Base-by-base conservation (phyloP, 1,139 yeast species). In the Yamadazyma dushanensis region DNA sequence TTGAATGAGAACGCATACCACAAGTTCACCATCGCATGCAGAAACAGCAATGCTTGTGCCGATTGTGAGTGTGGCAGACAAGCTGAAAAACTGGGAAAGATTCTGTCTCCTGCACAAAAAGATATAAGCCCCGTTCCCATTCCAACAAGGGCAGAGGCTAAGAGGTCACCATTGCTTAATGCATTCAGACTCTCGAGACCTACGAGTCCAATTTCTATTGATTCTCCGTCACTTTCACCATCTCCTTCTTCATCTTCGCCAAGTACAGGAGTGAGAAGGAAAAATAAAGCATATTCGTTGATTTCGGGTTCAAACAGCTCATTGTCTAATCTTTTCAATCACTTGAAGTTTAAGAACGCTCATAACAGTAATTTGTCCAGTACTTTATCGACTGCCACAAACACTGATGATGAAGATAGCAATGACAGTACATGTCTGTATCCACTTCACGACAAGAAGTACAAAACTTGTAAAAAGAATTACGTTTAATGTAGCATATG, bases 1-100 rank as follows among this genome's bases (percentile, higher is more conserved):
- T 48, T 74, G 24, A 61, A 72, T 40, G 79, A 73, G 44, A 74
- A 73, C 44, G 73, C 63, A 4, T 72, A 69, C 43, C 38, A 44
- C 32, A 38, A 43, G 31, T 43, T 45, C 36, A 31, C 45, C 21
- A 48, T 46, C 22, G 35, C 39, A 25, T 27, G 35, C 9, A 43
- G 39, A 27, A 22, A 31, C 4, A 22, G 23, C 10, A 14, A 9
- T 3, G 29, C 40, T 7, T 41, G 46, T 35, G 30, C 23, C 4
- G 29, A 31, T 22, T 47, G 47, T 32, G 23, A 31, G 14, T 45
- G 48, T 42, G 45, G 35, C 13, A 14, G 29, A 29, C n/a, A n/a
- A 6, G 18, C 29, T 19, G 28, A 29, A 8, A 23, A 8, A 25
- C 14, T 2, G 16, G 20, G 14, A 18, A 29, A 10, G n/a, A n/a